Evolutionary conservation across 805 yeast genomes (phyloP), one percentile per base, ranked within the genome.

Genomic region (Grigorovia jiainica): DNA sequence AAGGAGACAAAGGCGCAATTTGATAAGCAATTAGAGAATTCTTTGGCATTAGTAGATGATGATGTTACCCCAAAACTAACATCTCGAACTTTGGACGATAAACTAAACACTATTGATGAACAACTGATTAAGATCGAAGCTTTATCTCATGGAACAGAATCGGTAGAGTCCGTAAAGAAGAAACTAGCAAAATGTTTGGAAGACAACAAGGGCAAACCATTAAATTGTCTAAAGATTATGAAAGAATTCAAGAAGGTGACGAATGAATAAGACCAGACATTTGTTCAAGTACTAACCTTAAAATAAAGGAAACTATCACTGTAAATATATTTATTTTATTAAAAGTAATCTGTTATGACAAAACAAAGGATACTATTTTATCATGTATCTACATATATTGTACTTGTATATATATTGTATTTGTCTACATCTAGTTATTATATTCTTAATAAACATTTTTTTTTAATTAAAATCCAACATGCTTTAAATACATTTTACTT

Each of bases 141-240:
- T 20, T n/a, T 13, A 13, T 56, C 65, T 39, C 27, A 44, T 46
- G 18, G 36, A 36, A 34, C 44, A 49, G 23, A 52, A 60, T n/a
- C 55, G 64, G 15, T 70, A 68, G 17, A 70, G n/a, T 66, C 2
- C 57, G 79, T 8, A 54, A 66, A 41, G 52, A 51, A 2, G 71
- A 67, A 27, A 9, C 76, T 87, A 20, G 64, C 72, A 20, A 54
- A 65, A 34, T 86, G 95, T 60, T 69, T 86, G 55, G 38, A 55
- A 13, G 72, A 72, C 38, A 80, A 79, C 59, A 63, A 71, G 47
- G 82, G 78, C 18, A 78, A 71, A 57, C 79, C 83, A 18, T 71
- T 86, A 59, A 79, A 82, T 60, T 86, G 95, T 60, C 82, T 87
- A 81, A 85, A 82, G 33, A 84, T 82, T 55, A 84, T 84, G 16